A percentile compares a stretch with the other conserved stretches of the same genome.
These are phyloP conservation scores for Trypanosoma boissoni DNA, from an alignment of 208 protist species.

Conservation along the genomic window DNA sequence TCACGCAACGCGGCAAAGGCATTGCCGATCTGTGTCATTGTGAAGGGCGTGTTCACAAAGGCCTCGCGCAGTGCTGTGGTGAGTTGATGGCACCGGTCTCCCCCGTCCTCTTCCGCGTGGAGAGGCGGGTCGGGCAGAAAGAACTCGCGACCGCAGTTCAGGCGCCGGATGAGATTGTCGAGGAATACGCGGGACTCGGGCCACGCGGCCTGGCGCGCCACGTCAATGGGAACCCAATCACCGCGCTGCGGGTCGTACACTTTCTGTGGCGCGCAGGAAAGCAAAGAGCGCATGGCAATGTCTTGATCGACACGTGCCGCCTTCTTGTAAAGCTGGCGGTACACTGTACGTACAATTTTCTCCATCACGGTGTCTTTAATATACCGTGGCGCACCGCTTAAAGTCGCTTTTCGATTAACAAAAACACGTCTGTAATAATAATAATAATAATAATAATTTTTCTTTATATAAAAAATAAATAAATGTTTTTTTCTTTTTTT, in stretches of 20 bases:
- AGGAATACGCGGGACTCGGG: constrained; percentile 61
- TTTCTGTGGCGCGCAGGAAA: constrained; percentile 51
- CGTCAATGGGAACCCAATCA: constrained; percentile 48
- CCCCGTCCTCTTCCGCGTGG: constrained; percentile 23
- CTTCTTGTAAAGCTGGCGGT: constrained; percentile 71
- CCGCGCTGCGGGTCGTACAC: constrained; percentile 59
- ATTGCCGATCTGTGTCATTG: constrained; percentile 55
- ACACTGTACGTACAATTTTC: constrained; percentile 68
- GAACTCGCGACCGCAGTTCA: constrained; percentile 63
- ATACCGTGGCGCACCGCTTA: no score
- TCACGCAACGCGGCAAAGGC: constrained; percentile 76
- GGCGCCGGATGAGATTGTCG: constrained; percentile 64
- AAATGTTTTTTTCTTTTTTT: no score
- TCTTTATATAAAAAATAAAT: no score
- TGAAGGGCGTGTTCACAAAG: constrained; percentile 69
- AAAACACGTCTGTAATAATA: constrained; percentile 3
- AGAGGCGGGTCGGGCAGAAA: no score
- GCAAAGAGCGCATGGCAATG: constrained; percentile 54
- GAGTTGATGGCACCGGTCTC: not conserved
- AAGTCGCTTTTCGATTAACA: not conserved
- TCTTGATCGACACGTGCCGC: constrained; percentile 41
- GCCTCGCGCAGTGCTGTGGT: constrained; percentile 31
- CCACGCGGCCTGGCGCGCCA: constrained; percentile 44
- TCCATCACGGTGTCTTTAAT: constrained; percentile 27
- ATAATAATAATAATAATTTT: constrained; percentile 23